phyloP scores from a whole-genome alignment of 1,139 yeast species.

The Pichia kudriavzevii region DNA sequence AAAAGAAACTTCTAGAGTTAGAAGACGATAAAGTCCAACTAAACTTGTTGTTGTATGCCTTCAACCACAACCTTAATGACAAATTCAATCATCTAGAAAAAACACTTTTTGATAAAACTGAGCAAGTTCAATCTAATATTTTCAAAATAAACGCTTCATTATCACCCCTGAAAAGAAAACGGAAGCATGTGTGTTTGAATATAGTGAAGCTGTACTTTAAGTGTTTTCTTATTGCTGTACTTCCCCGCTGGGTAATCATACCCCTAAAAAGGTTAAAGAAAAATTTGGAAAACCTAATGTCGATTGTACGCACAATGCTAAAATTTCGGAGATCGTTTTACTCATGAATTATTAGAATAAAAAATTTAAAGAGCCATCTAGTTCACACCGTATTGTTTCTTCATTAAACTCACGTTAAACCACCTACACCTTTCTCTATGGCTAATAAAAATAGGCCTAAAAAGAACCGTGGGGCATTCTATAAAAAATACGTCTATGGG shows the following conservation, averaged over 20 bases:
- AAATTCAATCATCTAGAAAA: slow-evolving; percentile 12
- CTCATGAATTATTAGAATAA: background rate
- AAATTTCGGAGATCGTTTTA: slow-evolving; percentile 3
- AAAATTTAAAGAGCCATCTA: too few species aligned
- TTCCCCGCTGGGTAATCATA: background rate
- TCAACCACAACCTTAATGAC: slow-evolving; percentile 10
- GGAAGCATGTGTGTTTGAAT: slow-evolving; percentile 2
- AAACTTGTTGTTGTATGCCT: slow-evolving; percentile 9
- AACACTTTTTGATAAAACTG: slow-evolving; percentile 1
- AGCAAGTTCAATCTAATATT: slow-evolving; percentile 4
- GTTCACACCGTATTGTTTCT: too few species aligned
- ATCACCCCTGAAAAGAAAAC: slow-evolving; percentile 1
- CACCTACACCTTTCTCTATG: too few species aligned
- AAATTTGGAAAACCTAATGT: background rate
- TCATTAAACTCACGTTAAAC: too few species aligned
- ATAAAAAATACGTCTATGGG: slow-evolving; percentile 69
- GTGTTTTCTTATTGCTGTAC: background rate
- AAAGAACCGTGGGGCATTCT: slow-evolving; percentile 62
- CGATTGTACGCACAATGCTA: too few species aligned
- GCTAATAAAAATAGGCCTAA: slow-evolving; percentile 84
- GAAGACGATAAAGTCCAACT: slow-evolving; percentile 13
- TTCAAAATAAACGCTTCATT: slow-evolving; percentile 1
- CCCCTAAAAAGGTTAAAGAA: background rate
- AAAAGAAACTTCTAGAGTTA: slow-evolving; percentile 2
- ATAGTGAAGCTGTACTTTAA: slow-evolving; percentile 7